Base-by-base conservation (phyloP, 2,329 filamentous ascomycete species). In the Tolypocladium ophioglossoides region DNA sequence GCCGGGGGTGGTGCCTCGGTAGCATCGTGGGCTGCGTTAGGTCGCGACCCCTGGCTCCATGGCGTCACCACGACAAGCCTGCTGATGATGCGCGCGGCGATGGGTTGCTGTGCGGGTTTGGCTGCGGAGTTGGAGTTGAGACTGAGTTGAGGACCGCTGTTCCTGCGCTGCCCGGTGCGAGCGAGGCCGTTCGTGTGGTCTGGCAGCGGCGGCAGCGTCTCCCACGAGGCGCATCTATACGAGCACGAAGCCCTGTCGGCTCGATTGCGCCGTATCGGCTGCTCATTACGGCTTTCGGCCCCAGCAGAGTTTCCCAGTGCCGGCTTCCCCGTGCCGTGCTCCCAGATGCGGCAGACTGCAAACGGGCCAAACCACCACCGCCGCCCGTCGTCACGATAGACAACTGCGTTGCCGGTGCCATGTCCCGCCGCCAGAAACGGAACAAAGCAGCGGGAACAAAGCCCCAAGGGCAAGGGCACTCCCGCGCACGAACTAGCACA, bases 11-110 rank as follows among this genome's bases (percentile, higher is more conserved):
- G 40, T 44, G 40, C 20, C 40, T 27, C 40, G 30, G 41, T 27
- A 18, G 22, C 20, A n/a, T n/a, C n/a, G n/a, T n/a, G 24, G 39
- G 38, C n/a, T 38, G 18, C 38, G n/a, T 20, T 11, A 12, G n/a
- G 53, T 55, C 52, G 54, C 54, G 55, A 49, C 54, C 56, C 59
- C 59, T 57, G 57, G 56, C 58, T 50, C 41, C 53, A 64, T 63
- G 57, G 61, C 61, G 60, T 61, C 62, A 57, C 59, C 57, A 27
- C 27, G 27, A 6, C 27, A 27, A 27, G 3, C 3, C 3, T 27
- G 27, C 27, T 32, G 30, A 32, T 32, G 27, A 27, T 32, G 30
- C 3, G 30, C 10, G 30, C 30, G 30, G 30, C 30, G 9, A 11
- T 32, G 30, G 30, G 9, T 32, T 9, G 30, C 9, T 11, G 30